These are phyloP conservation scores for Euptelea pleiosperma DNA, from an alignment of 164 flowering plant genomes.

Conservation along the genomic window DNA sequence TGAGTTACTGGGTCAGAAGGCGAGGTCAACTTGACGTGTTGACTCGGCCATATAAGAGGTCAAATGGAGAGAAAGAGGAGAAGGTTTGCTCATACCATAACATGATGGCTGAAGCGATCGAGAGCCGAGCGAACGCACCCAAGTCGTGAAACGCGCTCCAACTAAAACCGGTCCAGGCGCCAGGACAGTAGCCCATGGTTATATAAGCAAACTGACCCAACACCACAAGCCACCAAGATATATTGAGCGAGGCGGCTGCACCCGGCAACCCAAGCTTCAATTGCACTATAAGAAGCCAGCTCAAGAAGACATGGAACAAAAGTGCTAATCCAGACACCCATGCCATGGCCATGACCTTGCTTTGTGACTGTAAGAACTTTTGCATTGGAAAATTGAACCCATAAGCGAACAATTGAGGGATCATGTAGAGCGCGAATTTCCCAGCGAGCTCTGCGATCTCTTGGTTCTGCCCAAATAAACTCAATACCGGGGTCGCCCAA, in stretches of 20 bases:
- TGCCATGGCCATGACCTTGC: constrained; percentile 33
- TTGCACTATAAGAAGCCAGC: constrained; percentile 37
- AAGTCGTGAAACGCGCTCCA: constrained; percentile 19
- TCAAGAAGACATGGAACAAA: constrained; percentile 22
- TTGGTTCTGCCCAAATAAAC: constrained; percentile 21
- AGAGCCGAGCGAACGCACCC: constrained; percentile 11
- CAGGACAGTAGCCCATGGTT: constrained; percentile 21
- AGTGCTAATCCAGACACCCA: constrained; percentile 31
- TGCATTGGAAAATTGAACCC: constrained; percentile 28
- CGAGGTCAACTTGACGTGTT: no score
- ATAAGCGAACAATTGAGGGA: constrained; percentile 29
- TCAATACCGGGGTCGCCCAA: constrained; percentile 22
- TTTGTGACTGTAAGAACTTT: constrained; percentile 35
- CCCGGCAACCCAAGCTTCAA: constrained; percentile 18
- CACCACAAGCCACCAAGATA: constrained; percentile 17
- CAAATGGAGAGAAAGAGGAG: background rate
- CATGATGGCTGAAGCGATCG: constrained; percentile 18
- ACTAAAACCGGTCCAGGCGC: constrained; percentile 24
- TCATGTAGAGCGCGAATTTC: constrained; percentile 19
- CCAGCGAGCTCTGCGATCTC: constrained; percentile 28
- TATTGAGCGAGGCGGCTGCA: constrained; percentile 15
- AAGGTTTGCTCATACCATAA: constrained; percentile 23
- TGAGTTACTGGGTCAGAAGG: no score
- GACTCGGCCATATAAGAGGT: background rate
- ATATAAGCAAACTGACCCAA: constrained; percentile 21